phyloP scores from a whole-genome alignment of 192 early-diverging fungal species.

The Haplosporangium gracile region DNA sequence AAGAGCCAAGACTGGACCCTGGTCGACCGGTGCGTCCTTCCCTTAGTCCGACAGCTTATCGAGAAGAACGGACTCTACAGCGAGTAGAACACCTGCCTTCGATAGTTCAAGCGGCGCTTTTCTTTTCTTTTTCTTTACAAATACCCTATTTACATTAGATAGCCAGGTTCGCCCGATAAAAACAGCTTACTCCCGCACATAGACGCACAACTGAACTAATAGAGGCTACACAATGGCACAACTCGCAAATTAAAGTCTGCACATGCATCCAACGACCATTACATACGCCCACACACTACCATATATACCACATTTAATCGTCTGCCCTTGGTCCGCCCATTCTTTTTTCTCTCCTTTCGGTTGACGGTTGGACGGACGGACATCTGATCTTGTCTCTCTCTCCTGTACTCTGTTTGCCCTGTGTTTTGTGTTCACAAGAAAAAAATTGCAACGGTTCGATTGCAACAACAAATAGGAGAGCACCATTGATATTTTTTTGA shows the following conservation, averaged over 20 bases:
- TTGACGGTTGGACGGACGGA: not conserved
- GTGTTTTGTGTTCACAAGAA: not conserved
- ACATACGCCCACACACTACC: too few relatives aligned
- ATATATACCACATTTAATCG: too few relatives aligned
- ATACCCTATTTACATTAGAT: not conserved
- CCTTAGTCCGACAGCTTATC: slow-evolving; percentile 30
- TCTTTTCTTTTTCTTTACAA: not conserved
- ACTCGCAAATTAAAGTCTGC: too few relatives aligned
- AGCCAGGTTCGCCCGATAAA: not conserved
- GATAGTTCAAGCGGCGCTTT: not conserved
- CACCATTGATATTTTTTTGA: not conserved
- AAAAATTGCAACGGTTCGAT: not conserved
- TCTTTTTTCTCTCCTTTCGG: not conserved
- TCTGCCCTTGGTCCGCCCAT: too few relatives aligned
- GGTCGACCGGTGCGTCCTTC: slow-evolving; percentile 31
- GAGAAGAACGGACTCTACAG: slow-evolving; percentile 34
- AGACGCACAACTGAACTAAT: too few relatives aligned
- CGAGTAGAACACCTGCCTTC: too few relatives aligned
- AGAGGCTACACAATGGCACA: too few relatives aligned
- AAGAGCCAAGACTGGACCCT: slow-evolving; percentile 40
- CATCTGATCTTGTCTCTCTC: not conserved
- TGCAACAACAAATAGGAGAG: not conserved
- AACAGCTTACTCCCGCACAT: not conserved
- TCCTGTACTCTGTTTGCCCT: not conserved
- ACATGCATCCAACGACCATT: too few relatives aligned